phyloP scores from a whole-genome alignment of 768 basidiomycete genomes.

The Leucogyrophana mollusca region DNA sequence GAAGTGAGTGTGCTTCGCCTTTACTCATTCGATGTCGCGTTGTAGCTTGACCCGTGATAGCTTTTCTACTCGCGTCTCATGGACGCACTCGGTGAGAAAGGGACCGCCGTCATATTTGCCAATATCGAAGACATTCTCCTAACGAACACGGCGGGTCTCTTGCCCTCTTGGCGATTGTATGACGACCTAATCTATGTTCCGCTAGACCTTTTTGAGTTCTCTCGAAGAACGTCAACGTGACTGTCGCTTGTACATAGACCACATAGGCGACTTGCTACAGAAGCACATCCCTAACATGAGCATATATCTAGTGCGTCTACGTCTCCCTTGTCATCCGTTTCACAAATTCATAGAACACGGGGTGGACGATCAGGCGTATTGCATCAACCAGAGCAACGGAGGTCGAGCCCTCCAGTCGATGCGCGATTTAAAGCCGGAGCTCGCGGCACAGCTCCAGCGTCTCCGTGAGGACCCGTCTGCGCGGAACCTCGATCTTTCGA shows the following conservation, averaged over 20 bases:
- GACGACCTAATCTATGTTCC: conserved; percentile 3
- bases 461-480: conserved; percentile 76
- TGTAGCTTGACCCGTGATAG: conserved; percentile 34
- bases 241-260: conserved; percentile 88
- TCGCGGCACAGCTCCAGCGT: conserved; percentile 64
- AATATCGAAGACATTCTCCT: conserved; percentile 93
- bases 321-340: background rate
- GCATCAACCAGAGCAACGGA: conserved; percentile 81
- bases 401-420: conserved; percentile 75
- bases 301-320: conserved; percentile 69
- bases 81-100: conserved; percentile 68
- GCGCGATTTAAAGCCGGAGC: conserved; percentile 62
- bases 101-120: conserved; percentile 81
- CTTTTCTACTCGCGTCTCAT: conserved; percentile 85
- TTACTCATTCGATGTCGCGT: background rate
- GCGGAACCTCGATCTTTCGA: conserved; percentile 84
- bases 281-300: conserved; percentile 74
- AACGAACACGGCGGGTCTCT: conserved; percentile 69
- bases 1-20: conserved; percentile 50
- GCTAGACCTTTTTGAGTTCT: conserved; percentile 76
- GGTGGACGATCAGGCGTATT: conserved; percentile 63
- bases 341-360: too few relatives aligned
- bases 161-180: background rate
- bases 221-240: conserved; percentile 91
- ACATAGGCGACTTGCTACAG: conserved; percentile 81